Percentiles rank a stretch among this genome's conserved stretches.
These are phyloP conservation scores for Sarcocystis neurona DNA, from an alignment of 169 alveolate species.

Conservation along the genomic window DNA sequence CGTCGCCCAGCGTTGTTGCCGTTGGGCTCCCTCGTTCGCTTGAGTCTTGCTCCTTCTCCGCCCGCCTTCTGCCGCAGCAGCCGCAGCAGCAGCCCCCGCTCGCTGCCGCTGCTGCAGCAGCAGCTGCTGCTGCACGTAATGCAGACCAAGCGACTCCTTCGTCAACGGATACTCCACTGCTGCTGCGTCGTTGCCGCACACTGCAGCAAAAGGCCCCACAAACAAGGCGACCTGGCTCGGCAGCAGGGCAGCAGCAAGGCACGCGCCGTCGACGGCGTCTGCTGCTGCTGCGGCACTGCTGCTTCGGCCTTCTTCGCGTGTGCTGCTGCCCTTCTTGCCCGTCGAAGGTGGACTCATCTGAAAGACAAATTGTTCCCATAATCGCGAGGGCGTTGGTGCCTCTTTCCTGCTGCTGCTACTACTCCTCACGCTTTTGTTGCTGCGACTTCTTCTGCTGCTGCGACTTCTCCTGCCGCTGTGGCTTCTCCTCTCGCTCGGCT, in stretches of 20 bases:
- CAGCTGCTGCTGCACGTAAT: neutral
- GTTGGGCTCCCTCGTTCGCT: neutral
- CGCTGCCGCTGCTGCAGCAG: neutral
- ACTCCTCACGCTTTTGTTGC: neutral
- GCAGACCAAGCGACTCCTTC: constrained; percentile 18
- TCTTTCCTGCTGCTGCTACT: neutral
- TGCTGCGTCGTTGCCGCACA: constrained; percentile 28
- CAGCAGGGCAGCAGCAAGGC: constrained; percentile 31
- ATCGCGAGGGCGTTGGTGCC: neutral
- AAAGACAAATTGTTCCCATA: neutral
- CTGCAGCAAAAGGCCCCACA: constrained; percentile 52
- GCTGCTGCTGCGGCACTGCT: constrained; percentile 20
- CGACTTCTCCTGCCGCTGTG: neutral
- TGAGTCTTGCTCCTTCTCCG: no score
- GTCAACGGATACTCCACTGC: constrained; percentile 47
- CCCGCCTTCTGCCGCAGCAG: neutral
- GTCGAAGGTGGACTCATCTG: neutral
- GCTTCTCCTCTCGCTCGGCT: neutral
- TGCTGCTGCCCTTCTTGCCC: neutral
- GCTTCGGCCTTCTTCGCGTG: neutral
- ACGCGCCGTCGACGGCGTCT: neutral
- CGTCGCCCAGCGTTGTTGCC: neutral
- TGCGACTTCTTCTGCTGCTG: neutral
- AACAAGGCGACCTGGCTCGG: constrained; percentile 52
- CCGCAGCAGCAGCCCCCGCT: constrained; percentile 24